Base-by-base conservation (phyloP, 768 basidiomycete species). In the Mycena rebaudengoi region DNA sequence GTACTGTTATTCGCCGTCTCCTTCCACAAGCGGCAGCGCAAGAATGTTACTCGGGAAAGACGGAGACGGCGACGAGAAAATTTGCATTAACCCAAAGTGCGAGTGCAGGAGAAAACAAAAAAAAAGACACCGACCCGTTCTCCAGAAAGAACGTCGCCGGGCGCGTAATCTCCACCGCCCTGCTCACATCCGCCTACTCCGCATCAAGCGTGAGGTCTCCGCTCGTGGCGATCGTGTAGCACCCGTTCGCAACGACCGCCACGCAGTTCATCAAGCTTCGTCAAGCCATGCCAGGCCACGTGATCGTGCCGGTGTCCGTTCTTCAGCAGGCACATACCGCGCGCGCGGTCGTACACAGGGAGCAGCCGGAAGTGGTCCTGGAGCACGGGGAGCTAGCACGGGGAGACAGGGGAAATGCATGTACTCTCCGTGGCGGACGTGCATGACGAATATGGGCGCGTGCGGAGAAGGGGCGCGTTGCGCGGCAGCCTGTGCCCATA, bases 101-200 rank as follows among this genome's bases (percentile, higher is more conserved):
- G 35, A 43, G 7, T 8, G 21, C n/a, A 20, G 20, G 23, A 37
- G 20, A 35, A 4, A 45, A 6, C 63, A 39, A 54, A n/a, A 45
- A 52, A 48, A 25, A n/a, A 71, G 76, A 65, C 49, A 79, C 80
- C 68, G n/a, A n/a, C n/a, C 78, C 80, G 51, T 82, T 80, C 1
- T 81, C 81, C 33, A 83, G 66, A 39, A 82, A 82, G 23, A 80
- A 78, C 7, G 76, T 80, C 7, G 79, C 79, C 59, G 69, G 60
- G 12, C 74, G 57, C 39, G 75, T 80, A 18, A 82, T 81, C 61
- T 82, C 81, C 12, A 80, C 69, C 14, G 80, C 77, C 74, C 77
- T 74, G 21, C 65, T 70, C n/a, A 78, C 76, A 35, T 76, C 76
- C 16, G 54, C 65, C 62, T 80, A 76, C 67, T 79, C 79, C 32